Percentiles rank a stretch among this genome's conserved stretches.
Evolutionary conservation across 441 rosid genomes (phyloP).

Genomic region (Dalechampia spathulata): DNA sequence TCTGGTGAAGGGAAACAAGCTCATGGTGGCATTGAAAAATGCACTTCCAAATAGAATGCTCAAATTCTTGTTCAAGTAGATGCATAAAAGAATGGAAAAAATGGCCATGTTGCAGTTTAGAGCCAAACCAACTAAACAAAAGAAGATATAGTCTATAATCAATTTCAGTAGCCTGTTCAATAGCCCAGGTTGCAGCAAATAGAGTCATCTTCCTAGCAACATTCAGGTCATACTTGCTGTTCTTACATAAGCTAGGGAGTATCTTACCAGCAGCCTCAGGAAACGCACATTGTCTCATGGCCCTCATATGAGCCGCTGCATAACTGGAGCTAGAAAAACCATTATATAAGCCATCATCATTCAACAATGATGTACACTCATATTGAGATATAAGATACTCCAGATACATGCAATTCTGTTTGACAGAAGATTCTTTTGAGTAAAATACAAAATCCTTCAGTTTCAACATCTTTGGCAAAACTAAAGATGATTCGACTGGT

Average conservation of each 20-base stretch:
- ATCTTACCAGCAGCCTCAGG: constrained; percentile 36
- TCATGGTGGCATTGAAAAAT: constrained; percentile 35
- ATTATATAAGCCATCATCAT: constrained; percentile 18
- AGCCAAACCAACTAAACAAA: constrained; percentile 66
- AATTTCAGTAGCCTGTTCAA: constrained; percentile 75
- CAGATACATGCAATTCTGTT: constrained; percentile 81
- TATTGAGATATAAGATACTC: constrained; percentile 66
- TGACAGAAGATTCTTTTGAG: constrained; percentile 63
- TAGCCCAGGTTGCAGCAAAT: constrained; percentile 70
- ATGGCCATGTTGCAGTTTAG: constrained; percentile 38
- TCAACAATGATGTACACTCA: constrained; percentile 24
- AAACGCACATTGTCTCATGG: constrained; percentile 30
- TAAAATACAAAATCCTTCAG: constrained; percentile 53
- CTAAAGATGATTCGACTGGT: constrained; percentile 31
- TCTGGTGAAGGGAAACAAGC: constrained; percentile 34
- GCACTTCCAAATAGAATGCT: constrained; percentile 75
- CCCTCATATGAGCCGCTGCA: constrained; percentile 22
- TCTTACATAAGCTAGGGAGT: constrained; percentile 16
- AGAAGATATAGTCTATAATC: constrained; percentile 64
- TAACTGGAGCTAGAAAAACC: constrained; percentile 23
- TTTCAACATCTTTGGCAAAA: constrained; percentile 67
- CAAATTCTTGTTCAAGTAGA: constrained; percentile 43
- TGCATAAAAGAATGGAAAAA: constrained; percentile 37
- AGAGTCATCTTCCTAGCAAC: constrained; percentile 44
- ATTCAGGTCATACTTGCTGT: constrained; percentile 23